Base-by-base conservation (phyloP, 2,329 filamentous ascomycete species). In the Didymella pinodella region DNA sequence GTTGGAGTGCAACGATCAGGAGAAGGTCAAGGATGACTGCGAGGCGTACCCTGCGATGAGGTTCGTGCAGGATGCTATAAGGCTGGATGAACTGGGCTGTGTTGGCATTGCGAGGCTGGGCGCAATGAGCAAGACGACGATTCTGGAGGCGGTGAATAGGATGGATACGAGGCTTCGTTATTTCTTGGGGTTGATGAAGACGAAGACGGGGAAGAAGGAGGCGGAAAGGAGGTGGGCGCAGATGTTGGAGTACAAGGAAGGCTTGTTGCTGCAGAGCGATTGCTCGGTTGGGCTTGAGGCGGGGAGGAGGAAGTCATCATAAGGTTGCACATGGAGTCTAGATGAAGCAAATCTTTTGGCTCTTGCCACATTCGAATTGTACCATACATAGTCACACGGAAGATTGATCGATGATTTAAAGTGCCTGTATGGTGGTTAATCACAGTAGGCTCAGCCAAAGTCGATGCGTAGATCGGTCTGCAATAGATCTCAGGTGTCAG, bases 1-100 rank as follows among this genome's bases (percentile, higher is more conserved):
- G 3, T 83, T 83, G 59, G 92, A 96, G 76, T 80, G 85, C 48
- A 84, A 84, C 68, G 82, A 92, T 69, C 87, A 87, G 3, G 79
- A 76, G 6, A 78, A 44, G 85, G 90, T 38, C 76, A 75, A 31
- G 74, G 77, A 4, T 78, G 92, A 56, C 12, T 50, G 81, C 92
- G 40, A 76, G 71, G 18, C 70, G 77, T 49, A 66, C 54, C 91
- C 91, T 1, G 91, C 94, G 75, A 80, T 94, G 36, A 91, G 86
- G 0, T 85, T 96, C 44, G 92, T 97, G 25, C 93, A 97, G 78
- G 93, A 97, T 78, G 92, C 93, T 2, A 93, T 97, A 78, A 84
- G 93, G 12, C 81, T 97, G 20, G 93, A 97, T 78, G 90, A 91
- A 3, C 86, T 97, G 32, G 93, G 93, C 1, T 90, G 90, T 0